Evolutionary conservation across 345 rosid genomes (phyloP).

Genomic region (Hypericum perforatum): DNA sequence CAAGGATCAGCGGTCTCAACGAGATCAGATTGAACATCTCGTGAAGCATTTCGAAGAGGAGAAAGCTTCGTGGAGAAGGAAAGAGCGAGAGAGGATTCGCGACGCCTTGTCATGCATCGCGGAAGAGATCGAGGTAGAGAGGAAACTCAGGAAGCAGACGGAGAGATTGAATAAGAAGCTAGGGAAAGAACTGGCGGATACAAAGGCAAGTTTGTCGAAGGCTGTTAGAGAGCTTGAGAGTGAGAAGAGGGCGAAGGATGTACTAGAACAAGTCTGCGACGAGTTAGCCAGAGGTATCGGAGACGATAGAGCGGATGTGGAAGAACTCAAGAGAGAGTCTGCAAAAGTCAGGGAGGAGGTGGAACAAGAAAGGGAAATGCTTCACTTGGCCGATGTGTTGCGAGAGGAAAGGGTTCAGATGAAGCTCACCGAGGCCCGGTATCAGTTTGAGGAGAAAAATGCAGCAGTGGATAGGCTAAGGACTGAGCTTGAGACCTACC

Average conservation of each 20-base stretch:
- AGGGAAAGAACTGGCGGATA: slow-evolving; percentile 57
- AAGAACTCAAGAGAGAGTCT: slow-evolving; percentile 50
- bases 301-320: slow-evolving; percentile 52
- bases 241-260: slow-evolving; percentile 80
- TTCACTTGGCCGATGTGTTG: slow-evolving; percentile 79
- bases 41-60: slow-evolving; percentile 48
- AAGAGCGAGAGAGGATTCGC: slow-evolving; percentile 43
- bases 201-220: slow-evolving; percentile 33
- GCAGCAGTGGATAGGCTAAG: slow-evolving; percentile 60
- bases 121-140: slow-evolving; percentile 67
- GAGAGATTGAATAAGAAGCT: slow-evolving; percentile 86
- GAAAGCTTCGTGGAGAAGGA: slow-evolving; percentile 46
- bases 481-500: slow-evolving; percentile 51
- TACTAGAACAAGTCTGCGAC: slow-evolving; percentile 77
- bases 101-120: slow-evolving; percentile 35
- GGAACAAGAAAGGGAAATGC: slow-evolving; percentile 94
- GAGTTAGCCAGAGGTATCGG: slow-evolving; percentile 73
- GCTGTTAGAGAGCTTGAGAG: slow-evolving; percentile 47
- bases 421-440: slow-evolving; percentile 83
- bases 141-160: slow-evolving; percentile 48
- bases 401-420: slow-evolving; percentile 95
- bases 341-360: slow-evolving; percentile 61
- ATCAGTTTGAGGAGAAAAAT: slow-evolving; percentile 81
- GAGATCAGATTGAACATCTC: slow-evolving; percentile 37
- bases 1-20: slow-evolving; percentile 29